Evolutionary conservation across 805 yeast species (phyloP).

Genomic region (Kuraishia ogatae): DNA sequence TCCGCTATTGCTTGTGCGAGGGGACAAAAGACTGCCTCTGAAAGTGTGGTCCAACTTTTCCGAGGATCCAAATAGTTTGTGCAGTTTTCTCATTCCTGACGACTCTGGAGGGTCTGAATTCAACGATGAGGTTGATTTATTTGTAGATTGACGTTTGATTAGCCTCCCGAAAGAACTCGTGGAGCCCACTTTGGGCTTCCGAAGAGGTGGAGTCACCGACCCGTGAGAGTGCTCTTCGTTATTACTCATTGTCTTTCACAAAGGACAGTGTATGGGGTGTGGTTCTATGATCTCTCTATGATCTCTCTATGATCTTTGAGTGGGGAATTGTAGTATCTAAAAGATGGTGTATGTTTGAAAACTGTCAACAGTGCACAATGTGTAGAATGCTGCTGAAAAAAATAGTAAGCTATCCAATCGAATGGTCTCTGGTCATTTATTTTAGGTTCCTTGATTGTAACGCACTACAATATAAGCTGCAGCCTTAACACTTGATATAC

Average conservation of each 20-base stretch:
- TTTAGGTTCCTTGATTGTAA: no score
- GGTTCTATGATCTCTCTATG: no score
- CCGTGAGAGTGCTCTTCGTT: neutral
- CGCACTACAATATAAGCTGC: no score
- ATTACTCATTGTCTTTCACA: neutral
- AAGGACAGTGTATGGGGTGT: no score
- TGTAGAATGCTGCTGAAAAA: no score
- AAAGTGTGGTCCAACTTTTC: neutral
- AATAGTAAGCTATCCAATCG: no score
- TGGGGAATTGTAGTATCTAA: no score
- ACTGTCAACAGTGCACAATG: no score
- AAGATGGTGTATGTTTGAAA: no score
- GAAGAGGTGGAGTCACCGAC: neutral
- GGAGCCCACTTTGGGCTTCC: neutral
- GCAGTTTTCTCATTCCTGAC: conserved; percentile 1
- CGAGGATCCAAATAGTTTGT: neutral
- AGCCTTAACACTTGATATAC: no score
- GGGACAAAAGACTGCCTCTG: conserved; percentile 2
- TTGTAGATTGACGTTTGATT: neutral
- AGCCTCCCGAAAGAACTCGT: neutral
- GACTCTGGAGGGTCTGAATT: neutral
- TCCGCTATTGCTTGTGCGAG: conserved; percentile 1
- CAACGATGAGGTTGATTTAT: neutral
- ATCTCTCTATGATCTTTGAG: no score
- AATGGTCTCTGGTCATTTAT: no score